Percentiles rank a stretch among this genome's conserved stretches.
Evolutionary conservation across 768 basidiomycete species (phyloP).

Genomic region (Leccinum truebloodii): DNA sequence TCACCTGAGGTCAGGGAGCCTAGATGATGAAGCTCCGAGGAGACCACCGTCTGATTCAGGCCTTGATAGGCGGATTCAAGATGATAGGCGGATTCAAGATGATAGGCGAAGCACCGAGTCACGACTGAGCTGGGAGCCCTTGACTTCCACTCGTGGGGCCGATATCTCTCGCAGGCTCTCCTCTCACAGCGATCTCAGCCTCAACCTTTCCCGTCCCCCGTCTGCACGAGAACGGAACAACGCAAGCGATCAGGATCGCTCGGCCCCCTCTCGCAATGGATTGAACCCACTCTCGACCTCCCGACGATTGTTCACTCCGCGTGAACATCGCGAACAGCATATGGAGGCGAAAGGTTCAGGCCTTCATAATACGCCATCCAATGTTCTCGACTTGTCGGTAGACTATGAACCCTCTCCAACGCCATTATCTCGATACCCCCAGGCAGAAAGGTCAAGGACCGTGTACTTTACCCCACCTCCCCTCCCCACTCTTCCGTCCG

Average conservation of each 20-base stretch:
- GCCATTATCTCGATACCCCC: conserved; percentile 38
- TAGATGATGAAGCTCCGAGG: conserved; percentile 50
- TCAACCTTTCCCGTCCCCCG: conserved; percentile 23
- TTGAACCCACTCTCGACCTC: conserved; percentile 34
- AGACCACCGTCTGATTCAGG: conserved; percentile 35
- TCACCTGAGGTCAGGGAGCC: conserved; percentile 51
- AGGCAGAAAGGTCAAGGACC: conserved; percentile 45
- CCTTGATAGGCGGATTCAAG: conserved; percentile 41
- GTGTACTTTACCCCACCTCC: conserved; percentile 58
- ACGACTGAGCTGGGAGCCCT: conserved; percentile 46
- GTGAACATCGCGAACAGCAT: conserved; percentile 54
- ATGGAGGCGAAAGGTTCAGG: conserved; percentile 10
- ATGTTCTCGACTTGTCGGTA: conserved; percentile 32
- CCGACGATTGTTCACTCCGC: conserved; percentile 57
- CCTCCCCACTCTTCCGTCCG: conserved; percentile 59
- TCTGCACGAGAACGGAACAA: conserved; percentile 30
- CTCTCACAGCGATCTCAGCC: conserved; percentile 24
- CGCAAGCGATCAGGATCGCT: conserved; percentile 29
- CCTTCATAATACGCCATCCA: conserved; percentile 22
- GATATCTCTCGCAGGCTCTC: conserved; percentile 31
- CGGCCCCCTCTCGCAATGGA: conserved; percentile 24
- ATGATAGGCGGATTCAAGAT: conserved; percentile 49
- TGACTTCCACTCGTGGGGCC: conserved; percentile 19
- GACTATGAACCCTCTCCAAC: conserved; percentile 50
- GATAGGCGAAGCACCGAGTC: conserved; percentile 55